phyloP scores from a whole-genome alignment of 768 basidiomycete species.

The Cyathus striatus region DNA sequence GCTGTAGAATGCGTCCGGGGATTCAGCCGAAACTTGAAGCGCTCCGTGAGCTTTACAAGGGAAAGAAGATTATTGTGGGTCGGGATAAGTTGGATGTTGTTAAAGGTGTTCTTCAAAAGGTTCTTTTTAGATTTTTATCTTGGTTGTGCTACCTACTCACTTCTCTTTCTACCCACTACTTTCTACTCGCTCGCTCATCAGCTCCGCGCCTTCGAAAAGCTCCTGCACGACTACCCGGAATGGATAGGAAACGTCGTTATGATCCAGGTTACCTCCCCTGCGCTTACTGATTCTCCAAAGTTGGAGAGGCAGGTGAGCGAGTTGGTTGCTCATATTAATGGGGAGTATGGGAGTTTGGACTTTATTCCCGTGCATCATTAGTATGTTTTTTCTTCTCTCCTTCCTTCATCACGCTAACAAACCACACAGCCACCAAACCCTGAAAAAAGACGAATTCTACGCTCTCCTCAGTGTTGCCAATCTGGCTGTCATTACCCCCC shows the following conservation, averaged over 20 bases:
- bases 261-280: constrained; percentile 92
- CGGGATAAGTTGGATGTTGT: constrained; percentile 98
- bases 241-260: constrained; percentile 90
- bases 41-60: constrained; percentile 78
- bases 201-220: constrained; percentile 94
- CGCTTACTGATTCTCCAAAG: constrained; percentile 87
- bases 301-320: constrained; percentile 92
- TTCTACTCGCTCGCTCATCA: constrained; percentile 17
- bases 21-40: constrained; percentile 89
- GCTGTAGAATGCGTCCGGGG: constrained; percentile 59
- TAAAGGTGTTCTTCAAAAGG: constrained; percentile 96
- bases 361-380: constrained; percentile 98
- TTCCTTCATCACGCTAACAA: not conserved
- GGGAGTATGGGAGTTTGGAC: constrained; percentile 89
- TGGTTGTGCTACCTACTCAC: not conserved
- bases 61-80: constrained; percentile 98
- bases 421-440: constrained; percentile 77
- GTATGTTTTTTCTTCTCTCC: constrained; percentile 43
- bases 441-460: constrained; percentile 98
- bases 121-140: constrained; percentile 13
- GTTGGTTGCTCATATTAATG: constrained; percentile 92
- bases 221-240: constrained; percentile 88
- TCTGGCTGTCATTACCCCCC: constrained; percentile 89
- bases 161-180: constrained; percentile 1
- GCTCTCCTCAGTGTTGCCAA: constrained; percentile 91